Evolutionary conservation across 495 filamentous ascomycete species (phyloP), one percentile per base, ranked within the genome.

Genomic region (Tuber brumale): DNA sequence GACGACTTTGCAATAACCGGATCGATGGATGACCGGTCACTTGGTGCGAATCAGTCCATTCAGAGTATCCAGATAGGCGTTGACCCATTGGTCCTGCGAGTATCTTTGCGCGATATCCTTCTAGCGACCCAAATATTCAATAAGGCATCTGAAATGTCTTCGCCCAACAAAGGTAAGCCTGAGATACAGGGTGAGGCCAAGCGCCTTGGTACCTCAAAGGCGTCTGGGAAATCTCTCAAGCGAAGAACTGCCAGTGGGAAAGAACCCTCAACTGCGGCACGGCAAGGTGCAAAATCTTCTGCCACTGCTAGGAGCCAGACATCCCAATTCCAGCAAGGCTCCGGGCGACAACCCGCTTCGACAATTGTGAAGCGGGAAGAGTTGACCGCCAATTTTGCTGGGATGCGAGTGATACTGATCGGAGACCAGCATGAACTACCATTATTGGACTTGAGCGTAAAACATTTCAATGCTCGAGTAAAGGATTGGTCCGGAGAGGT

Each of bases 371-470:
- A 89, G 80, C 89, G 92, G 51, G 95, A 99, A 83, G 93, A 97
- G 83, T 86, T 98, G 81, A 92, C 90, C 19, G 90, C 94, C 46
- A 88, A 91, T 19, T 86, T 97, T 72, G 93, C 94, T 70, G 95
- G 95, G n/a, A 87, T 97, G 74, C 89, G 95, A 75, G 89, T 99
- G 23, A 93, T 99, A 66, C 87, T 99, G 9, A 97, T 99, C 79
- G 95, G 95, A 42, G 95, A 97, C 81, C 85, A 96, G 48, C 96
- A 99, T 81, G 95, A 99, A 85, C 86, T 99, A 70, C 95, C 95
- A 37, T 89, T 99, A 71, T 86, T 99, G 4, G 95, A 99, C 85
- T 90, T 96, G 86, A 97, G 93, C 81, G 90, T 99, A 76, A 97
- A 96, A 85, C 90, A 90, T 46, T 98, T 98, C 83, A 92, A 88